phyloP scores from a whole-genome alignment of 2,329 filamentous ascomycete genomes.

The Neodidymelliopsis sp. region DNA sequence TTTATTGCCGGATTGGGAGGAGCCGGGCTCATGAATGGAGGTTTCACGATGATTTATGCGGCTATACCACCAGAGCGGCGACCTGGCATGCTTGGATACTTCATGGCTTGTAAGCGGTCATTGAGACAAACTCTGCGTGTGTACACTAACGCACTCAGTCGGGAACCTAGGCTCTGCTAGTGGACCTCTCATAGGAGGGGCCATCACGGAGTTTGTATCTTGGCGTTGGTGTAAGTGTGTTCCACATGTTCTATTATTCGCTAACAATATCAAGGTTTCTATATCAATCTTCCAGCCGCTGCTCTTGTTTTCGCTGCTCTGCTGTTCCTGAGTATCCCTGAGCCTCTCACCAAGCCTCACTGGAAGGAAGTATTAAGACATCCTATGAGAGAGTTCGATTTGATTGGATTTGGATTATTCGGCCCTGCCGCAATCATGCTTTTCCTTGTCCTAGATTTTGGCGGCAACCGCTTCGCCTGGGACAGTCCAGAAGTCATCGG shows the following conservation, averaged over 20 bases:
- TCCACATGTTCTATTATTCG: slow-evolving; percentile 1
- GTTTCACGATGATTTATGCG: slow-evolving; percentile 49
- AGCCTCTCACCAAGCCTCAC: slow-evolving; percentile 57
- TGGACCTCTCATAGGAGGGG: slow-evolving; percentile 59
- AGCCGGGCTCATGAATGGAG: slow-evolving; percentile 48
- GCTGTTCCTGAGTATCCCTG: slow-evolving; percentile 53
- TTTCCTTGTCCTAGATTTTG: slow-evolving; percentile 59
- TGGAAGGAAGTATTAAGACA: slow-evolving; percentile 50
- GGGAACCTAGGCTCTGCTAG: slow-evolving; percentile 50
- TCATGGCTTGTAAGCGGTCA: slow-evolving; percentile 54
- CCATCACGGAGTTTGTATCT: slow-evolving; percentile 50
- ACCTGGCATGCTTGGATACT: slow-evolving; percentile 53
- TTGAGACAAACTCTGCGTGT: slow-evolving; percentile 53
- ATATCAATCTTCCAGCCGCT: slow-evolving; percentile 50
- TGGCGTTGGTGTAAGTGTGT: slow-evolving; percentile 56
- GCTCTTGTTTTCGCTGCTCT: slow-evolving; percentile 50
- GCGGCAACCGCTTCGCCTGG: slow-evolving; percentile 59
- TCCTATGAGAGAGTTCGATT: slow-evolving; percentile 59
- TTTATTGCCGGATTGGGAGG: slow-evolving; percentile 23
- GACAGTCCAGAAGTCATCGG: slow-evolving; percentile 59
- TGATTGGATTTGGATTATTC: slow-evolving; percentile 57
- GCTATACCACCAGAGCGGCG: slow-evolving; percentile 51
- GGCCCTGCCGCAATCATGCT: slow-evolving; percentile 56
- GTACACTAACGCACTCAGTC: slow-evolving; percentile 36
- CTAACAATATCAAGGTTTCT: slow-evolving; percentile 25